These are phyloP conservation scores for Plectosphaerella plurivora DNA, from an alignment of 2,329 filamentous ascomycete species.

Conservation along the genomic window DNA sequence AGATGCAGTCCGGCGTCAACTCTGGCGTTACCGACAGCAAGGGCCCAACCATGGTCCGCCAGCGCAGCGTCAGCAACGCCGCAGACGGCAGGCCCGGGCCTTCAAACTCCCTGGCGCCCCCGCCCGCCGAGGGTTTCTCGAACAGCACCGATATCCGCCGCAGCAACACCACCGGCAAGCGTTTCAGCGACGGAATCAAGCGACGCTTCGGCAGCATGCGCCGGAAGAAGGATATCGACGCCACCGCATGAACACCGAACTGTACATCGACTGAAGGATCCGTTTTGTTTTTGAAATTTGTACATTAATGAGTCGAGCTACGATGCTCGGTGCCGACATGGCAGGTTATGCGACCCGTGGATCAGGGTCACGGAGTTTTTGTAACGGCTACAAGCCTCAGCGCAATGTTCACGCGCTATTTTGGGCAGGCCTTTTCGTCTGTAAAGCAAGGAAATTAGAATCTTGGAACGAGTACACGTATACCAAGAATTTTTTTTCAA, in stretches of 20 bases:
- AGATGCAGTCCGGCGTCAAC: constrained; percentile 39
- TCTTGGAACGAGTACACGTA: too few relatives aligned
- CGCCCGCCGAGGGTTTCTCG: constrained; percentile 9
- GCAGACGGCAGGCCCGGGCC: constrained; percentile 17
- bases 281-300: too few relatives aligned
- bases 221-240: constrained; percentile 30
- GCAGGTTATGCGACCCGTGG: too few relatives aligned
- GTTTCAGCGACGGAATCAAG: constrained; percentile 47
- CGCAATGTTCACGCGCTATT: too few relatives aligned
- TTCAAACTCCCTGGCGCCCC: constrained; percentile 9
- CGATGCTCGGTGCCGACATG: too few relatives aligned
- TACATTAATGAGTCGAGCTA: too few relatives aligned
- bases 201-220: constrained; percentile 49
- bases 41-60: constrained; percentile 23
- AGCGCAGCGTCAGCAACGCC: constrained; percentile 40
- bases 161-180: constrained; percentile 37
- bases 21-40: constrained; percentile 15
- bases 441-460: too few relatives aligned
- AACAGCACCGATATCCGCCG: constrained; percentile 24
- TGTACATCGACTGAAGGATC: too few relatives aligned
- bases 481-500: too few relatives aligned
- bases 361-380: too few relatives aligned
- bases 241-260: constrained; percentile 1
- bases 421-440: too few relatives aligned
- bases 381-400: too few relatives aligned